Evolutionary conservation across 208 protist species (phyloP), one percentile per base, ranked within the genome.

Genomic region (Porcisia hertigi): DNA sequence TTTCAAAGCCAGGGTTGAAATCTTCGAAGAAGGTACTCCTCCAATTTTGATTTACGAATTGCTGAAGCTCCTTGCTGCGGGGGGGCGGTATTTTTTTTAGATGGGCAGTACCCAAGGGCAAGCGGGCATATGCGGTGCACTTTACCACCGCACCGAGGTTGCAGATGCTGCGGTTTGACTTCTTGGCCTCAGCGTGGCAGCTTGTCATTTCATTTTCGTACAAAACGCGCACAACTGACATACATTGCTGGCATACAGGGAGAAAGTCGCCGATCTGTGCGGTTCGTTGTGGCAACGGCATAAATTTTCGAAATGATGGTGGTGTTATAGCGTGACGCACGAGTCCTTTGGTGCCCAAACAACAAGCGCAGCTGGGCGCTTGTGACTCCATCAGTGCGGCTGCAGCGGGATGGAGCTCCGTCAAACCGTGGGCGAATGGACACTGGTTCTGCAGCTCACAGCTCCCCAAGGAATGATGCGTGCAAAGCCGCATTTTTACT

Each of bases 371-470:
- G 71, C 66, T 85, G 30, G 76, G 79, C 54, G 62, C 67, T 20
- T 16, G 5, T 7, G 79, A 73, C 23, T 57, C 49, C 11, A 86
- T n/a, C 55, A 90, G 49, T 41, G 57, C 57, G 30, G 53, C 69
- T 1, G 84, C 73, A 47, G 83, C 78, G 2, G 77, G 49, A 20
- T 76, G 78, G 20, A 91, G 82, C 60, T 91, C 59, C 3, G 80
- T 83, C 8, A 87, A n/a, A 30, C 87, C 82, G 73, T 91, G 87
- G 18, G 87, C 87, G 67, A 86, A 91, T 20, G 84, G 84, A 65
- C 87, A 91, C 63, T 85, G 65, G 18, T 77, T 64, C 1, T 79
- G 69, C 8, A 88, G 54, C 63, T 85, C 79, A 49, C 84, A 88
- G 36, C 34, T 20, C 7, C 82, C 79, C 11, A 87, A 53, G 2